phyloP scores from a whole-genome alignment of 805 yeast genomes.

The Hemisphaericaspora nanyangensis region DNA sequence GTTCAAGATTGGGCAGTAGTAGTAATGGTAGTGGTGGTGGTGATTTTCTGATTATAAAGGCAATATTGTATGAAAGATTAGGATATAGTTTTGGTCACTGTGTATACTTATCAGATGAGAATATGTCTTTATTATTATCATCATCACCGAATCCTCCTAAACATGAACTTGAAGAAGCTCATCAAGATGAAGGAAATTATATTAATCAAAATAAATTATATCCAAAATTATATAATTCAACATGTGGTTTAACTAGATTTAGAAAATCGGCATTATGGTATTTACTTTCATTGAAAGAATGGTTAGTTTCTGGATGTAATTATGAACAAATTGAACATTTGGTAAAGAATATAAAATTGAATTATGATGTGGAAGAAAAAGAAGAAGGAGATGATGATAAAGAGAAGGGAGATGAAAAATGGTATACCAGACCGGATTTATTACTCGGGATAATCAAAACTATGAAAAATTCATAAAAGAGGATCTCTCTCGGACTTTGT shows the following conservation, averaged over 20 bases:
- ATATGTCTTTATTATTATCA: constrained; percentile 29
- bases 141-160: neutral
- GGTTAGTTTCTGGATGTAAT: constrained; percentile 38
- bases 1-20: constrained; percentile 30
- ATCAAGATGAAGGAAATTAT: constrained; percentile 29
- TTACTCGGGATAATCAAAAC: constrained; percentile 18
- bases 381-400: constrained; percentile 9
- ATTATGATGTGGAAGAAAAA: constrained; percentile 15
- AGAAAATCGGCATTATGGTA: constrained; percentile 80
- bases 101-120: constrained; percentile 13
- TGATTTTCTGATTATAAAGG: constrained; percentile 34
- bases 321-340: constrained; percentile 22
- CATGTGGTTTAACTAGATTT: constrained; percentile 54
- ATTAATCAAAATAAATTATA: constrained; percentile 31
- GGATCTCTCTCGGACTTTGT: too few species aligned
- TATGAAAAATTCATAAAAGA: neutral
- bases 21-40: too few species aligned
- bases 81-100: constrained; percentile 48
- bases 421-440: constrained; percentile 33
- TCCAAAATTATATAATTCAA: constrained; percentile 32
- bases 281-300: constrained; percentile 67
- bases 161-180: neutral
- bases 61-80: constrained; percentile 39
- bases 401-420: constrained; percentile 12
- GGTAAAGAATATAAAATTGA: constrained; percentile 22